Base-by-base conservation (phyloP, 805 yeast species). In the Myxozyma udenii region DNA sequence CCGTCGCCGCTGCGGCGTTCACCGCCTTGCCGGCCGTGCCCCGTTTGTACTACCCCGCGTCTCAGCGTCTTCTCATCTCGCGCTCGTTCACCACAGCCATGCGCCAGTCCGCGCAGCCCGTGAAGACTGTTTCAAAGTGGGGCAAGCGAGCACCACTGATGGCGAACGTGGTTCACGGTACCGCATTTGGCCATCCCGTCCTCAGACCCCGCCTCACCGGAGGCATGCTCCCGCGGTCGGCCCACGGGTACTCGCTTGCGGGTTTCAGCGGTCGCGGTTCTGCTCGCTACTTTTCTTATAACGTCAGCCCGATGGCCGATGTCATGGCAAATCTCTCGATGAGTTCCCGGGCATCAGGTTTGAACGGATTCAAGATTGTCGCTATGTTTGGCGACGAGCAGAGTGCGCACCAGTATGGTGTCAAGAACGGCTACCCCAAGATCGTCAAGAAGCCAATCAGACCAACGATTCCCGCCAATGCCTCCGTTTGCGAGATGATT, bases 161-260 rank as follows among this genome's bases (percentile, higher is more conserved):
- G 14, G 51, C 39, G 40, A 36, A n/a, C n/a, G n/a, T n/a, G n/a
- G n/a, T n/a, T 4, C 60, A 55, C 47, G 55, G 59, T 14, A 51
- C 60, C 6, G 38, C 54, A 5, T 54, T 54, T 36, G 57, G 49
- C 3, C 53, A 49, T 18, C 46, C 58, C 14, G 26, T 37, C 24
- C 38, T 53, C 19, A 45, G 60, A 23, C 61, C 57, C 4, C 46
- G 50, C 24, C 28, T 30, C 21, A 51, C 58, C 24, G 61, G 61
- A 11, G 61, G 61, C 22, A 55, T 55, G 24, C 50, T 57, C 23
- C 49, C 41, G 23, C 28, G 61, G 21, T 53, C 61, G 2, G 32
- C 46, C 4, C 26, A 42, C 21, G 61, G 61, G 11, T 57, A 57
- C 37, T 48, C 61, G 16, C 50, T 57, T n/a, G 57, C 59, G 3